Base-by-base conservation (phyloP, 2,329 filamentous ascomycete species). In the Leptographium wingfieldii region DNA sequence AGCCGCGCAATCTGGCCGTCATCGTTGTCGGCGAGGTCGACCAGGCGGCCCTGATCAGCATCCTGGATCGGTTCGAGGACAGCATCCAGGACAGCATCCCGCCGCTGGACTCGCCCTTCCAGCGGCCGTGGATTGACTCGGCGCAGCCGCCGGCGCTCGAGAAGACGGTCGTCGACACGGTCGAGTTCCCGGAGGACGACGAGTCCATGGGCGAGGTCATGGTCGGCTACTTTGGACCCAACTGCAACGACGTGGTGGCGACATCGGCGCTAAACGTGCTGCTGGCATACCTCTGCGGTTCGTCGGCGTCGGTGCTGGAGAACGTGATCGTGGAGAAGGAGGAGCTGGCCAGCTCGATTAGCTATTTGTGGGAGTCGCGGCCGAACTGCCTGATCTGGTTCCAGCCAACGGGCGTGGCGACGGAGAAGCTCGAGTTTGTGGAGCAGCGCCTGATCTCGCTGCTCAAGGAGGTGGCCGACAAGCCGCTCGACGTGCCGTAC, bases 101-200 rank as follows among this genome's bases (percentile, higher is more conserved):
- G 1, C 76, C 84, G 3, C 78, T 86, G 1, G 81, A 88, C 62
- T 80, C 84, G 3, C 84, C 88, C 0, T 97, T 96, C 75, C 19
- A 10, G 31, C 78, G 76, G 56, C 94, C 94, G 1, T 99, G 94
- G 91, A 83, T 94, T 29, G 91, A 96, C 60, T 96, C 92, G 3
- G 81, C 84, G 58, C 87, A 88, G 64, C 86, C 90, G 0, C 86
- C 89, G 2, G 73, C 83, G 0, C 76, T 99, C 33, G 80, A 81
- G 35, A 79, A 88, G 69, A 90, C 89, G 0, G 77, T 85, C 12
- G 73, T 95, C 14, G 83, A 92, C 65, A 90, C 80, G 0, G 86
- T 95, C 33, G 86, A 95, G 63, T 99, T 99, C 67, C 94, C 94
- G 0, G 94, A 99, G 70, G 92, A 96, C 67, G 94, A 99, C 65